A percentile compares a stretch with the other conserved stretches of the same genome.
These are phyloP conservation scores for Capsella bursapastoris DNA, from an alignment of 345 rosid genomes.

Conservation along the genomic window DNA sequence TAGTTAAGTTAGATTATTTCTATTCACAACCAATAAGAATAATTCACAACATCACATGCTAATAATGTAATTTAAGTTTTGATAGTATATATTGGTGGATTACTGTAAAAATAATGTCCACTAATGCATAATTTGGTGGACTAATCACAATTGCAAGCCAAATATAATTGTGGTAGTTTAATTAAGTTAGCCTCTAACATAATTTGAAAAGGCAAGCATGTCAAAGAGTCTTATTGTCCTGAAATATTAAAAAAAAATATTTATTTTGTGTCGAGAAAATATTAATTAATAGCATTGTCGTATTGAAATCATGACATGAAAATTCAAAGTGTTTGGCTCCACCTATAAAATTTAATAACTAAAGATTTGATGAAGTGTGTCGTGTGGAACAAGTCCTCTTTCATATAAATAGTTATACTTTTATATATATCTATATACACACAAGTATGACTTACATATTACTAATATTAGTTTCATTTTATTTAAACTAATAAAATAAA, in stretches of 20 bases:
- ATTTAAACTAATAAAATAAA: neutral
- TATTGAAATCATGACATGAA: slow-evolving; percentile 24
- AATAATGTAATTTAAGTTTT: neutral
- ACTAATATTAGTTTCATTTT: neutral
- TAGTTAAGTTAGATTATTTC: slow-evolving; percentile 30
- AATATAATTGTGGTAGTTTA: neutral
- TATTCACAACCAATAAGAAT: slow-evolving; percentile 27
- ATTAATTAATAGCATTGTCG: slow-evolving; percentile 2
- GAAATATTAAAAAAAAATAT: neutral
- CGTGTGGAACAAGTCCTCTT: slow-evolving; percentile 42
- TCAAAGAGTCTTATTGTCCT: neutral
- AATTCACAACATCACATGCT: neutral
- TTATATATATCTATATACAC: neutral
- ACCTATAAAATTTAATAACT: slow-evolving; percentile 20
- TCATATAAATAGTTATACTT: slow-evolving; percentile 25
- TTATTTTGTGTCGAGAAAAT: neutral
- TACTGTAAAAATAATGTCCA: slow-evolving; percentile 15
- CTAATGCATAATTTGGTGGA: slow-evolving; percentile 4
- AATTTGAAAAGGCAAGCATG: slow-evolving; percentile 20
- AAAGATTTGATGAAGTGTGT: slow-evolving; percentile 27
- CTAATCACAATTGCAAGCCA: slow-evolving; percentile 1
- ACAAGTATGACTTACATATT: slow-evolving; percentile 12
- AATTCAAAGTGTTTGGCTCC: slow-evolving; percentile 42
- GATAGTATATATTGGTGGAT: neutral
- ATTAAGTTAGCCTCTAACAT: neutral